Evolutionary conservation across 768 basidiomycete species (phyloP), one percentile per base, ranked within the genome.

Genomic region (Calocybe gangraenosa): DNA sequence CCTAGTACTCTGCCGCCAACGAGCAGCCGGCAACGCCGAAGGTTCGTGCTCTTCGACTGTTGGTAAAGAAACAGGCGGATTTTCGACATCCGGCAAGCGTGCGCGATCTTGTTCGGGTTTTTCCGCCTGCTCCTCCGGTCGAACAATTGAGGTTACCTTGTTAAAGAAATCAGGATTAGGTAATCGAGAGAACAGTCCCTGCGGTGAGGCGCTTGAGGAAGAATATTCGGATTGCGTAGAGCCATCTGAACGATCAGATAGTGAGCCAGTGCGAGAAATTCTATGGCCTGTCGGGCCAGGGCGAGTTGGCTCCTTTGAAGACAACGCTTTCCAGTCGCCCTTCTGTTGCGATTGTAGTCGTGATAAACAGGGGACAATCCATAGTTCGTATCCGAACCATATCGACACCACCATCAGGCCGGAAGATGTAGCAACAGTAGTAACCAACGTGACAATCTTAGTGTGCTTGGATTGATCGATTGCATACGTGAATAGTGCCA

Each of bases 301-400:
- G 13, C 14, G 40, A 18, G 28, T 7, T 21, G 15, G 42, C 19
- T 34, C 30, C 15, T 48, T 40, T 0, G 46, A 33, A 0, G 33
- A 30, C 4, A 18, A 38, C 3, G 22, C 15, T n/a, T 37, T 42
- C 42, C 48, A 39, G n/a, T 49, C 47, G 30, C 44, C 34, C 2
- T 34, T 37, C 18, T 42, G 44, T 15, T 37, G 21, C 14, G 32
- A 23, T 13, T 42, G 30, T 21, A 37, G 31, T 25, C 38, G 42
- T 2, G 53, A 35, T 7, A 44, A 36, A 21, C 47, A 23, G 19
- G 55, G 52, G 28, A 48, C 49, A 21, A 56, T 32, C 37, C 43
- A 54, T 40, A 47, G 49, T 15, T 57, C 51, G 28, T 53, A 55
- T n/a, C 31, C 42, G 15, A 57, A 47, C 56, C 56, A 55, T 7